Evolutionary conservation across 345 rosid genomes (phyloP).

Genomic region (Mercurialis annua): DNA sequence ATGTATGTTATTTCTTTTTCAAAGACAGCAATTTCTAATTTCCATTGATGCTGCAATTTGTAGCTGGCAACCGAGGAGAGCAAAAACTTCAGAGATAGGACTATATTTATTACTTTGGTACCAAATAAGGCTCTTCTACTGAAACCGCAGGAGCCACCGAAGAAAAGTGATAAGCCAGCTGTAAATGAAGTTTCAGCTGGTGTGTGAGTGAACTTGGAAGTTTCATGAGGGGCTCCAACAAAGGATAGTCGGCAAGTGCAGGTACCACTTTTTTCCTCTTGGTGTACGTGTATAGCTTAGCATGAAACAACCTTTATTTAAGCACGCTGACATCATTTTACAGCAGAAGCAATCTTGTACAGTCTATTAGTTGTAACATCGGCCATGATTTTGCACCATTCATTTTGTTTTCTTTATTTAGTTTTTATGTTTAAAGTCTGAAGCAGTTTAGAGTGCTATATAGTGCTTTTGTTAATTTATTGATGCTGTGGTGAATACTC

Average conservation of each 20-base stretch:
- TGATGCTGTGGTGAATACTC: not conserved
- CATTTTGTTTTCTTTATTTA: not conserved
- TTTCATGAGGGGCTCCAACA: conserved; percentile 11
- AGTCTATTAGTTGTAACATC: not conserved
- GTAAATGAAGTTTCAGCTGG: conserved; percentile 59
- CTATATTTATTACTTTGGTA: conserved; percentile 67
- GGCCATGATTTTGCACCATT: not conserved
- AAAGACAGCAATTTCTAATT: not conserved
- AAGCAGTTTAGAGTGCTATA: not conserved
- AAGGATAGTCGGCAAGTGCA: conserved; percentile 18
- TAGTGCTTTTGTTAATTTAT: not conserved
- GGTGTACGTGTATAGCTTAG: conserved; percentile 27
- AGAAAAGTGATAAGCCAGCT: conserved; percentile 51
- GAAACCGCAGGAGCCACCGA: conserved; percentile 71
- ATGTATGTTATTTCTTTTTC: not conserved
- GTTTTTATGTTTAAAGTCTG: not conserved
- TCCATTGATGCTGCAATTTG: conserved; percentile 24
- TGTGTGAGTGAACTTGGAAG: conserved; percentile 30
- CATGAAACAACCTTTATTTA: conserved; percentile 8
- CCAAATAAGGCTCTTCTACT: conserved; percentile 70
- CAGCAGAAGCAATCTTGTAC: conserved; percentile 15
- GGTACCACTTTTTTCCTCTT: conserved; percentile 15
- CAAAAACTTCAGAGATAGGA: conserved; percentile 73
- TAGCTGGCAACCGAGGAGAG: conserved; percentile 90
- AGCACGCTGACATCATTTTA: conserved; percentile 8